These are phyloP conservation scores for Talaromyces thailandensis DNA, from an alignment of 495 filamentous ascomycete genomes.

Conservation along the genomic window DNA sequence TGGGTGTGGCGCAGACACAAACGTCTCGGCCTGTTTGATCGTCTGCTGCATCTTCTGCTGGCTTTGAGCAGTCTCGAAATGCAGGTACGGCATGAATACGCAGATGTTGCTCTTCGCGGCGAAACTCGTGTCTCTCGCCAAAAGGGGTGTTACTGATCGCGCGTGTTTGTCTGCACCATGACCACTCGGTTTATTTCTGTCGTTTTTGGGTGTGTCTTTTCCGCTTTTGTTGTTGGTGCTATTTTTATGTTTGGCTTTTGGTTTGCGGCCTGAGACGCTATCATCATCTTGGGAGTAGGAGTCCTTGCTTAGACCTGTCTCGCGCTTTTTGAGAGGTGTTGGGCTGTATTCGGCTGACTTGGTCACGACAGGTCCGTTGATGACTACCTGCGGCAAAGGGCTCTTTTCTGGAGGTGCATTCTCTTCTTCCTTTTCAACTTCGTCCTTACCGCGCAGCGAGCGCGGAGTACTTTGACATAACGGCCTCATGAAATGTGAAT, in stretches of 20 bases:
- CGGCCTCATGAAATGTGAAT: conserved; percentile 61
- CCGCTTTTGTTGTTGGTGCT: conserved; percentile 21
- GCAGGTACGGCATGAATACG: conserved; percentile 60
- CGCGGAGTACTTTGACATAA: conserved; percentile 51
- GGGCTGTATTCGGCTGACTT: background rate
- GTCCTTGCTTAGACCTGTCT: conserved; percentile 21
- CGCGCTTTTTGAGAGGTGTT: background rate
- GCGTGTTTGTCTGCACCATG: conserved; percentile 15
- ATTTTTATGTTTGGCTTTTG: conserved; percentile 22
- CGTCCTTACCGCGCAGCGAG: conserved; percentile 21
- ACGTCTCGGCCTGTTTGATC: conserved; percentile 40
- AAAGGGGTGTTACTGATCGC: conserved; percentile 11
- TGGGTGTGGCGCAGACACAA: conserved; percentile 16
- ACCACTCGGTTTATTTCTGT: conserved; percentile 28
- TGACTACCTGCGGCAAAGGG: conserved; percentile 8
- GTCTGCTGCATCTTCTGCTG: conserved; percentile 51
- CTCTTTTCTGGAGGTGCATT: background rate
- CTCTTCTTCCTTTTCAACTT: background rate
- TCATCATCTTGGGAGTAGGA: conserved; percentile 28
- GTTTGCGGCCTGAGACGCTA: conserved; percentile 24
- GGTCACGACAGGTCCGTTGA: conserved; percentile 12
- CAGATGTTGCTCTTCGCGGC: conserved; percentile 39
- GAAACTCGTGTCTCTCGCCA: conserved; percentile 23
- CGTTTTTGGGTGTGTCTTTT: conserved; percentile 23
- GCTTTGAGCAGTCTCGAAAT: conserved; percentile 53